Evolutionary conservation across 257 asterid genomes (phyloP).

Genomic region (Nicotiana attenuata): DNA sequence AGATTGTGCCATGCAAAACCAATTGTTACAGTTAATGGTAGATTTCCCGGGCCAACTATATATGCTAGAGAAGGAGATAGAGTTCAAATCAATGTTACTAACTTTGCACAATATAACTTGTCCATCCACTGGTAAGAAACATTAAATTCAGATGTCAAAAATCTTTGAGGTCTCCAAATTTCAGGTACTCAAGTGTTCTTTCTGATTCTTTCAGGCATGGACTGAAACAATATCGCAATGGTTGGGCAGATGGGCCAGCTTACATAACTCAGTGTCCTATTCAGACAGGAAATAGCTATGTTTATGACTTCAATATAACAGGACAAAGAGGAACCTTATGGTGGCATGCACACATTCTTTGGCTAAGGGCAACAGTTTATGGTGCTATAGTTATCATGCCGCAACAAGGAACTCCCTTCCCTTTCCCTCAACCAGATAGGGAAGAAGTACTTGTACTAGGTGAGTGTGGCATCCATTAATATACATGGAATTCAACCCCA

Average conservation of each 20-base stretch:
- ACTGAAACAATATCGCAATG: slow-evolving; percentile 52
- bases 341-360: slow-evolving; percentile 56
- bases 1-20: slow-evolving; percentile 63
- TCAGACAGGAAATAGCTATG: slow-evolving; percentile 50
- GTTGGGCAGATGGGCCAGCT: slow-evolving; percentile 52
- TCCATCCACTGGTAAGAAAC: slow-evolving; percentile 56
- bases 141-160: not conserved
- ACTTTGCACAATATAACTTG: slow-evolving; percentile 60
- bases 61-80: slow-evolving; percentile 51
- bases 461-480: not conserved
- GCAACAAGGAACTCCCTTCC: slow-evolving; percentile 45
- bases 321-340: slow-evolving; percentile 46
- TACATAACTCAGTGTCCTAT: slow-evolving; percentile 66
- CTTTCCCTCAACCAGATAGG: slow-evolving; percentile 54
- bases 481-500: not conserved
- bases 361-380: slow-evolving; percentile 68
- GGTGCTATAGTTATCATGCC: slow-evolving; percentile 68
- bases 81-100: slow-evolving; percentile 51
- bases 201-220: slow-evolving; percentile 47
- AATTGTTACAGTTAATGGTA: slow-evolving; percentile 60
- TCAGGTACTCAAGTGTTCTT: not conserved
- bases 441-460: slow-evolving; percentile 15
- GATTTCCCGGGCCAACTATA: slow-evolving; percentile 37
- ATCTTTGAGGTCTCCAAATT: no score
- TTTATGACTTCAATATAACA: slow-evolving; percentile 33